Base-by-base conservation (phyloP, 2,329 filamentous ascomycete genomes). In the Phialophora macrospora region DNA sequence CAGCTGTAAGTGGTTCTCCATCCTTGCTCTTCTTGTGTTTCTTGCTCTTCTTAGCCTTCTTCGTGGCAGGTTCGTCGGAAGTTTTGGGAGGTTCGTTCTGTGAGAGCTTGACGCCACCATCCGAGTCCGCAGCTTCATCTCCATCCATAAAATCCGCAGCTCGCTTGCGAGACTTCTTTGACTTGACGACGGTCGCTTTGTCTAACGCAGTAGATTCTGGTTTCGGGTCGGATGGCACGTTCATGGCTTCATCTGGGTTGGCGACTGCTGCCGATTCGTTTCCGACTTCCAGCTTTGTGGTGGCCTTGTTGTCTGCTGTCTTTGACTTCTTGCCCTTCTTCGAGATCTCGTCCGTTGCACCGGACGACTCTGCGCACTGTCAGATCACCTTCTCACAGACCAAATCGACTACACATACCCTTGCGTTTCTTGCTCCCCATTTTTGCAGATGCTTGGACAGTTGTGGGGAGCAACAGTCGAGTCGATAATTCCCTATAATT, bases 71-170 rank as follows among this genome's bases (percentile, higher is more conserved):
- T 28, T 62, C 64, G n/a, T 63, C 60, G 8, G 59, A 32, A 17
- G 56, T 56, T 5, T 54, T 34, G 7, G 82, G 83, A 0, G 84
- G 80, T 41, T n/a, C 52, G 28, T 22, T 22, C 72, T 84, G 85
- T 77, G 87, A 86, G 65, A 78, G 70, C 63, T 81, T 79, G 74
- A 83, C 83, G 12, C 30, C 58, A 74, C 68, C 75, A 73, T 51
- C 77, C 70, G 56, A 77, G 75, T 62, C 72, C 24, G 70, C 64
- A 26, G 70, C 48, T 55, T 79, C 78, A 52, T 80, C 77, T 51
- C 80, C 80, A 66, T 78, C 80, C 61, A 82, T 75, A 73, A 81
- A 82, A 72, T 82, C 80, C 41, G 78, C 80, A 46, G 80, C 79
- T 59, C 80, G 80, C 74, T 82, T 81, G 71, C 80, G 80, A 64